phyloP scores from a whole-genome alignment of 164 flowering plant genomes.

The Tinospora cordifolia region DNA sequence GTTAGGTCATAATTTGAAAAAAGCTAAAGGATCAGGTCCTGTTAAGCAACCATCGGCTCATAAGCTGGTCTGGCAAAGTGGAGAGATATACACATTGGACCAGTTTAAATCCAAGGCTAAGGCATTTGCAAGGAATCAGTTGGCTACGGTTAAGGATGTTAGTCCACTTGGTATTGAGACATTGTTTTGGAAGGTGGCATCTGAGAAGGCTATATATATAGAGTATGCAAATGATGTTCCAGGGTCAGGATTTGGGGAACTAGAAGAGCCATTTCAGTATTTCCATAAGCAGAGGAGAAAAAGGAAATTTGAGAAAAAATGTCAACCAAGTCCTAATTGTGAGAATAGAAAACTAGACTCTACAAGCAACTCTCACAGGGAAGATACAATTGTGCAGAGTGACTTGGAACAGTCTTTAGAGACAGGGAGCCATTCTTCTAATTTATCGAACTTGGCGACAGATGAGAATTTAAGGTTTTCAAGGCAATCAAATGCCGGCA shows the following conservation, averaged over 20 bases:
- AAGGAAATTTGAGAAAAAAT: constrained; percentile 29
- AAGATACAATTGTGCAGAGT: constrained; percentile 12
- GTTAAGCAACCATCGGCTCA: constrained; percentile 24
- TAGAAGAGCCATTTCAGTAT: constrained; percentile 47
- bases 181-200: constrained; percentile 79
- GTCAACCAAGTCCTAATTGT: constrained; percentile 18
- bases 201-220: constrained; percentile 77
- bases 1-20: constrained; percentile 55
- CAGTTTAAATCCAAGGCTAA: constrained; percentile 89
- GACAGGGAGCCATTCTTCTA: background rate
- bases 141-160: constrained; percentile 60
- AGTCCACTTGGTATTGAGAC: constrained; percentile 63
- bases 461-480: constrained; percentile 22
- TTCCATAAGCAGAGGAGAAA: constrained; percentile 40
- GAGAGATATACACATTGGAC: constrained; percentile 78
- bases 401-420: constrained; percentile 13
- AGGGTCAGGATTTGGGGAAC: constrained; percentile 87
- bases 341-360: constrained; percentile 23
- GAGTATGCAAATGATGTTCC: constrained; percentile 99
- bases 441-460: constrained; percentile 10
- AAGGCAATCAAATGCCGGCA: constrained; percentile 16
- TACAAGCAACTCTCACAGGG: constrained; percentile 7
- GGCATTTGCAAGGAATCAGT: constrained; percentile 51
- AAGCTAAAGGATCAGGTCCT: constrained; percentile 28
- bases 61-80: constrained; percentile 97